These are phyloP conservation scores for Leccinum rimulosum DNA, from an alignment of 768 basidiomycete species.

Conservation along the genomic window DNA sequence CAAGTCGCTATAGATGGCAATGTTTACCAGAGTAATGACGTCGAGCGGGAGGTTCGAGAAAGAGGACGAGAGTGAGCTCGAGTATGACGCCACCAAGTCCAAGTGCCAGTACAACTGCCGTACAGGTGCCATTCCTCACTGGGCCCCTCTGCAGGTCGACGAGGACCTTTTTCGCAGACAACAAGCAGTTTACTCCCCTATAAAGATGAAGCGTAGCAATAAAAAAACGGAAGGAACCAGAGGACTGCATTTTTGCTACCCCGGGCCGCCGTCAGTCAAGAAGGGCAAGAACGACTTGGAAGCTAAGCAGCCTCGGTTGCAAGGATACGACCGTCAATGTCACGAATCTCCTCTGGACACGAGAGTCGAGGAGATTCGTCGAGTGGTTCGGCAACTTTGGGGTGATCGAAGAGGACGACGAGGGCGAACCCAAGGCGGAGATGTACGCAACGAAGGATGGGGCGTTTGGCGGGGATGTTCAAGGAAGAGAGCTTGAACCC, in stretches of 20 bases:
- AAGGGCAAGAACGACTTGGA: slow-evolving; percentile 57
- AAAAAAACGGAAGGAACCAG: slow-evolving; percentile 63
- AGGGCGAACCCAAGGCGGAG: slow-evolving; percentile 90
- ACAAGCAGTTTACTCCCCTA: slow-evolving; percentile 90
- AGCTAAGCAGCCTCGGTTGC: slow-evolving; percentile 52
- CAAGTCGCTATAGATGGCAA: too few species aligned
- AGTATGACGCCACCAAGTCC: slow-evolving; percentile 75
- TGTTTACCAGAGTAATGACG: too few species aligned
- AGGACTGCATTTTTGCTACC: slow-evolving; percentile 56
- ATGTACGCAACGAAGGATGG: slow-evolving; percentile 86
- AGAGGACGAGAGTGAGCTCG: slow-evolving; percentile 83
- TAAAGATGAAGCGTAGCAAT: too few species aligned
- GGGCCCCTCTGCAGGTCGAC: slow-evolving; percentile 56
- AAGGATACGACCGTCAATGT: slow-evolving; percentile 95
- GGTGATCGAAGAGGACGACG: slow-evolving; percentile 90
- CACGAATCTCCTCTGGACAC: slow-evolving; percentile 72
- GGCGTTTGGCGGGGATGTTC: too few species aligned
- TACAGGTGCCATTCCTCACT: background rate
- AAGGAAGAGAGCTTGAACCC: too few species aligned
- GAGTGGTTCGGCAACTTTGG: slow-evolving; percentile 37
- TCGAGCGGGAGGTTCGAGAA: slow-evolving; percentile 47
- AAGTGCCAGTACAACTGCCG: slow-evolving; percentile 33
- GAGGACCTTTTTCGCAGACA: slow-evolving; percentile 85
- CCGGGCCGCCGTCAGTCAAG: slow-evolving; percentile 56
- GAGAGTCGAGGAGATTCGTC: slow-evolving; percentile 60